A percentile compares a stretch with the other conserved stretches of the same genome.
phyloP scores from a whole-genome alignment of 2,329 filamentous ascomycete genomes.

The Talaromyces sp. region DNA sequence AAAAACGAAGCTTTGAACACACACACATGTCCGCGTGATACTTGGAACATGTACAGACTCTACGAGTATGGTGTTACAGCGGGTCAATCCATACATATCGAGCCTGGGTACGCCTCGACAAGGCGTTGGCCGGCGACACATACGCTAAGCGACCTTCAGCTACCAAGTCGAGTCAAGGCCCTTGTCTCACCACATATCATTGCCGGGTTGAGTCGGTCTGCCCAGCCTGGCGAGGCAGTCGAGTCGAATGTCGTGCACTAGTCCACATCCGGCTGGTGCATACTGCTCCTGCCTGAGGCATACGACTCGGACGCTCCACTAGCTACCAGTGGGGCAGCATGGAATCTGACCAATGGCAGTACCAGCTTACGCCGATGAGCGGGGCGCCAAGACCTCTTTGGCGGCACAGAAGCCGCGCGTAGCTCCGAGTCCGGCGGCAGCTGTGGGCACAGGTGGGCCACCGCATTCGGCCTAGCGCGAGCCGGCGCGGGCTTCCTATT shows the following conservation, averaged over 20 bases:
- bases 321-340: not conserved
- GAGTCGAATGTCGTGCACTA: not conserved
- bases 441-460: not conserved
- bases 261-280: not conserved
- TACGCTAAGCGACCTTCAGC: too few relatives aligned
- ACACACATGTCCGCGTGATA: too few relatives aligned
- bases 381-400: not conserved
- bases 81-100: too few relatives aligned
- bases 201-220: too few relatives aligned
- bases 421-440: not conserved
- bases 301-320: not conserved
- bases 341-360: not conserved
- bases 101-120: too few relatives aligned
- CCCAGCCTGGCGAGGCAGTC: too few relatives aligned
- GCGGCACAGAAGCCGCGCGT: not conserved
- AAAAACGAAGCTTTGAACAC: too few relatives aligned
- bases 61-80: too few relatives aligned
- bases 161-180: too few relatives aligned
- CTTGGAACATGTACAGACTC: too few relatives aligned
- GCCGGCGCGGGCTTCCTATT: not conserved
- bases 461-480: not conserved
- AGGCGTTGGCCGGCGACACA: too few relatives aligned
- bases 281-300: not conserved
- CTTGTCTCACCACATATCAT: too few relatives aligned
- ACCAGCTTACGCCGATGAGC: not conserved